Evolutionary conservation across 106 monocot species (phyloP).

Genomic region (Dendrobium huoshanense): DNA sequence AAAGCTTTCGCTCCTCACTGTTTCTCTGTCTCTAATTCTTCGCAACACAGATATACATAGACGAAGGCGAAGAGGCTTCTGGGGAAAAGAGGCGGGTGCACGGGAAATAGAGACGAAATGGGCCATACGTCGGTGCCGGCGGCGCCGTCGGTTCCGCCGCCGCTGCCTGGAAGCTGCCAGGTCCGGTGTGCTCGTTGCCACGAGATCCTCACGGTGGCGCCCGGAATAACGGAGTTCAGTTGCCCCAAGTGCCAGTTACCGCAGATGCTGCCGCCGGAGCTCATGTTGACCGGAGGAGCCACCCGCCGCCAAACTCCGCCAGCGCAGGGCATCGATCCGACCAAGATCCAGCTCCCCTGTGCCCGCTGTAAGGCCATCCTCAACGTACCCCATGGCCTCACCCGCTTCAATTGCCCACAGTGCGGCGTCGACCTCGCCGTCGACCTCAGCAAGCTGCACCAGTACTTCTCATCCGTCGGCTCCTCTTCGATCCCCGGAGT

Average conservation of each 20-base stretch:
- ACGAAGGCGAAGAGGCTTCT: neutral
- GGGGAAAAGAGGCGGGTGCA: neutral
- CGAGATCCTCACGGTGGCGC: conserved; percentile 76
- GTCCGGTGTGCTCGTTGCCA: conserved; percentile 98
- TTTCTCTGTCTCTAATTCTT: neutral
- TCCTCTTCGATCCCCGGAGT: conserved; percentile 2
- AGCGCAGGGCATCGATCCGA: conserved; percentile 92
- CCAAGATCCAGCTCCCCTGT: conserved; percentile 99
- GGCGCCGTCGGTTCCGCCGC: conserved; percentile 15
- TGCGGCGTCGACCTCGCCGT: conserved; percentile 89
- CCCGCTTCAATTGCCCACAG: conserved; percentile 89
- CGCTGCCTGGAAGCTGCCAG: conserved; percentile 49
- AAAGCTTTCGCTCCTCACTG: neutral
- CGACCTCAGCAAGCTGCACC: conserved; percentile 63
- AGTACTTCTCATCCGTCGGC: conserved; percentile 27
- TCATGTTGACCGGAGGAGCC: conserved; percentile 17
- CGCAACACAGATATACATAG: neutral
- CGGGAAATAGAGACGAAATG: neutral
- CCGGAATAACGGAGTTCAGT: conserved; percentile 93
- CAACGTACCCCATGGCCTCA: conserved; percentile 88
- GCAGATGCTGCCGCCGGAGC: conserved; percentile 92
- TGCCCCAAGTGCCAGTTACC: conserved; percentile 94
- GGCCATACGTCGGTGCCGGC: conserved; percentile 12
- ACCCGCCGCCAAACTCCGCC: conserved; percentile 12
- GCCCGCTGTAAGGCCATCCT: conserved; percentile 89